Evolutionary conservation across 2,329 filamentous ascomycete genomes (phyloP).

Genomic region (Coniosporium tulheliwenetii): DNA sequence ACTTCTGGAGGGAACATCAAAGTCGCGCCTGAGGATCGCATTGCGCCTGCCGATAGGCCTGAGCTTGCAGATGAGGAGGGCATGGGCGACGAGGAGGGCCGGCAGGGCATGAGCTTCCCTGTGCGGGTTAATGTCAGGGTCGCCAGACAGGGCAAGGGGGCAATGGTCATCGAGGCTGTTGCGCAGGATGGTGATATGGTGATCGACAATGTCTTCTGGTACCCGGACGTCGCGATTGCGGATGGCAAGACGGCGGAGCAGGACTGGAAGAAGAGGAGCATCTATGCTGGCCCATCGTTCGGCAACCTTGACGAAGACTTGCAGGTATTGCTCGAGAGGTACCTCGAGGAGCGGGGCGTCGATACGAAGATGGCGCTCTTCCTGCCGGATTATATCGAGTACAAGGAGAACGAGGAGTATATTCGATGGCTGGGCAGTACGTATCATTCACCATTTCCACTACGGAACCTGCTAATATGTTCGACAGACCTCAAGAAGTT

Average conservation of each 20-base stretch:
- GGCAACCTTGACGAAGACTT: constrained; percentile 91
- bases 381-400: constrained; percentile 89
- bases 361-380: constrained; percentile 77
- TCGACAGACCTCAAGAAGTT: constrained; percentile 62
- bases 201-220: constrained; percentile 85
- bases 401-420: constrained; percentile 98
- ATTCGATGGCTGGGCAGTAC: constrained; percentile 66
- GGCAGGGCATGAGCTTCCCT: constrained; percentile 49
- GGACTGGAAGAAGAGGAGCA: constrained; percentile 57
- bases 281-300: constrained; percentile 87
- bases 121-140: constrained; percentile 74
- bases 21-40: constrained; percentile 38
- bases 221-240: constrained; percentile 61
- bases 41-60: constrained; percentile 41
- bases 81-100: constrained; percentile 30
- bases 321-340: constrained; percentile 80
- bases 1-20: constrained; percentile 35
- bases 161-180: constrained; percentile 71
- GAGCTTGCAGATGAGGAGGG: constrained; percentile 38
- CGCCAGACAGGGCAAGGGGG: constrained; percentile 66
- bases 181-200: constrained; percentile 76
- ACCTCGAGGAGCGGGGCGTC: constrained; percentile 87
- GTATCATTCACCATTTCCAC: constrained; percentile 9
- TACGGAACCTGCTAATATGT: too few species aligned
- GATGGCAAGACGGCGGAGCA: constrained; percentile 61